Evolutionary conservation across 73 alveolate genomes (phyloP), one percentile per base, ranked within the genome.

Genomic region (Durusdinium trenchii): DNA sequence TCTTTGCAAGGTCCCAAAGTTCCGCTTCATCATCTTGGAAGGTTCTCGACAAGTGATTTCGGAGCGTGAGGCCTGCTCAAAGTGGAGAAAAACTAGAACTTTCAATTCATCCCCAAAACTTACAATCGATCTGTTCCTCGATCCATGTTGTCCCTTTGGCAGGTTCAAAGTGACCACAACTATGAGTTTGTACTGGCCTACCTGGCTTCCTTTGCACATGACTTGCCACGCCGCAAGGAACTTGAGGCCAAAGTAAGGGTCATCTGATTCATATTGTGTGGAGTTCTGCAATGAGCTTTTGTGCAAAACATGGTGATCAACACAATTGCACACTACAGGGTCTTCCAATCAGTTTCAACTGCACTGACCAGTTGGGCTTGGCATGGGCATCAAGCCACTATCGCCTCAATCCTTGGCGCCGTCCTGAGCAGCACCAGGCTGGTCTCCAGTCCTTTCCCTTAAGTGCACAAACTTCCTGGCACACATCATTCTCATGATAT

Each of bases 21-120:
- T 76, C 26, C 86, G 86, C 61, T 76, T 76, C 45, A 43, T 76
- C 42, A 76, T 76, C 86, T 38, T 76, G 86, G 86, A 76, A 60
- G 20, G 40, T 60, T 20, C 42, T n/a, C 4, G 38, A 1, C 18
- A 28, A 3, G 7, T 38, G 42, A 76, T 76, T 76, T 2, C 40
- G 1, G 86, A 43, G 45, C 2, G 86, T 2, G 40, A 76, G 86
- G 86, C 42, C 54, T 6, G 30, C 48, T 36, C 30, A 7, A 36
- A 7, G 9, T 6, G 6, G 38, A 71, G 51, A 28, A 12, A 43
- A 40, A 43, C 18, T 18, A 51, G 32, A 12, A 23, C 12, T 57
- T 23, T 57, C 69, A 16, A 16, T 57, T 57, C 69, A 16, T 57
- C 69, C 23, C 69, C 12, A 57, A 12, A 12, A 16, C 69, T 57